Evolutionary conservation across 2,329 filamentous ascomycete species (phyloP), one percentile per base, ranked within the genome.

Genomic region (Coccinonectria pachysandricola): DNA sequence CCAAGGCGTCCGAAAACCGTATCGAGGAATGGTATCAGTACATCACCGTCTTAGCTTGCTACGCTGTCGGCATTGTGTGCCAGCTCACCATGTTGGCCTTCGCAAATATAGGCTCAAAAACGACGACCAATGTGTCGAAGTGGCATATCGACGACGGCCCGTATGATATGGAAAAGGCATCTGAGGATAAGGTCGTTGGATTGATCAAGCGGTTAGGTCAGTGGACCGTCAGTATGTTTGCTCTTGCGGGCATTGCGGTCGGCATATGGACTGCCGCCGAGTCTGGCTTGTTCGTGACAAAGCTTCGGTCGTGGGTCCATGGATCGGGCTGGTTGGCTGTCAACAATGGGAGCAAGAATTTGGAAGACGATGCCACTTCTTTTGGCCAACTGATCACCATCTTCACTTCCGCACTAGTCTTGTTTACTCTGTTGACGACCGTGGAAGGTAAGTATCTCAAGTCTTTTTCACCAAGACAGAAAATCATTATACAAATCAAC

Each of bases 21-120:
- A 28, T 35, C 9, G 28, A 35, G 19, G 32, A 28, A 7, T 35
- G 32, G 28, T 27, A 35, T n/a, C 28, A 32, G 18, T 35, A 19
- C 17, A 19, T 35, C 13, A 20, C 32, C 12, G 32, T 35, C 10
- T 12, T 32, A 15, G 18, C 32, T 9, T 35, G 32, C 26, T 35
- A 31, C 12, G 8, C 15, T 10, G 26, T 19, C 8, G 32, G 32
- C n/a, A n/a, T 13, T 3, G 25, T 27, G 11, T 20, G 11, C 10
- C 27, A 19, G 15, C 18, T 31, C 11, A 17, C 22, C 8, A 23
- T 26, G 11, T 8, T 11, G 1, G 30, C 28, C 12, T 28, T 27
- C 24, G 16, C 12, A 7, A 4, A 31, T 8, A 17, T 26, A n/a
- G 19, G 25, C 10, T 23, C 11, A 11, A 3, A 26, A 5, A 13